A percentile compares a stretch with the other conserved stretches of the same genome.
Evolutionary conservation across 768 basidiomycete genomes (phyloP).

Genomic region (Brasilioporus rufonigricans): DNA sequence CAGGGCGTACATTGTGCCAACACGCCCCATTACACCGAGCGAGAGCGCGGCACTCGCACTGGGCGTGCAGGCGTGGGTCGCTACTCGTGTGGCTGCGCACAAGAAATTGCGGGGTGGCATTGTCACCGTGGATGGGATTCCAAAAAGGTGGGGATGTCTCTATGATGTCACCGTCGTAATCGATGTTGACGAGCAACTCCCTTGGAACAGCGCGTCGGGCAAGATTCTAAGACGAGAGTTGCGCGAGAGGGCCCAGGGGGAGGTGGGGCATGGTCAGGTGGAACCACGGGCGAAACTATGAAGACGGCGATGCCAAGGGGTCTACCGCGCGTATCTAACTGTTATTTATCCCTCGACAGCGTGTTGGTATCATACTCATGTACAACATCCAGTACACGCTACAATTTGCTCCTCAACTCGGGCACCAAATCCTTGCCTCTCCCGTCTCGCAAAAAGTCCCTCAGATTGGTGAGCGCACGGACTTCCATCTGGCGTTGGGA

Average conservation of each 20-base stretch:
- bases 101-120: constrained; percentile 79
- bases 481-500: constrained; percentile 82
- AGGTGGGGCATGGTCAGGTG: constrained; percentile 34
- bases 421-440: constrained; percentile 65
- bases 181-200: not conserved
- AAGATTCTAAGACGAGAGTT: constrained; percentile 84
- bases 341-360: not conserved
- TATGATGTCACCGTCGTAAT: not conserved
- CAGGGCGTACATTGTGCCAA: constrained; percentile 58
- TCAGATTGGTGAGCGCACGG: constrained; percentile 75
- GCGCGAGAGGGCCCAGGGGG: constrained; percentile 62
- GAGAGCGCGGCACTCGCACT: constrained; percentile 36
- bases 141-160: constrained; percentile 24
- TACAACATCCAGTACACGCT: not conserved
- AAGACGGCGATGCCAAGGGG: not conserved
- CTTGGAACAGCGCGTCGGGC: constrained; percentile 62
- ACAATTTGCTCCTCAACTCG: constrained; percentile 40
- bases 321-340: not conserved
- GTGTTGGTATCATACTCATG: not conserved
- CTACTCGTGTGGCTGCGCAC: constrained; percentile 66
- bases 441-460: constrained; percentile 64
- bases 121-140: constrained; percentile 48
- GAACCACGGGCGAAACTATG: constrained; percentile 11
- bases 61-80: constrained; percentile 64
- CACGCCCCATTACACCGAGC: constrained; percentile 19